A percentile compares a stretch with the other conserved stretches of the same genome.
Evolutionary conservation across 2,329 filamentous ascomycete species (phyloP).

Genomic region (Pyrenophora tritici-repentis): DNA sequence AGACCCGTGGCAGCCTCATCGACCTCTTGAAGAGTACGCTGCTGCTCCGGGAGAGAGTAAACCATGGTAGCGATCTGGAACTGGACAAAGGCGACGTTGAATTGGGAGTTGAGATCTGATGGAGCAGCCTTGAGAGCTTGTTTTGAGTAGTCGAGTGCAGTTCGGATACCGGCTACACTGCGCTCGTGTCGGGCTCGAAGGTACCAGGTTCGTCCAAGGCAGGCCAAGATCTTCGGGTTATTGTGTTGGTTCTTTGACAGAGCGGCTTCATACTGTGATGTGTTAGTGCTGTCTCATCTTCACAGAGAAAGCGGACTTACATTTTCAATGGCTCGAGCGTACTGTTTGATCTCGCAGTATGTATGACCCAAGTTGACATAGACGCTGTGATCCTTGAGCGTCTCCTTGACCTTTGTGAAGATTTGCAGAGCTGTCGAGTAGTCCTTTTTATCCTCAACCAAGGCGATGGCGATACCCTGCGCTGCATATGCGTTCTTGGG

Average conservation of each 20-base stretch:
- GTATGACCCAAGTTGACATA: conserved; percentile 94
- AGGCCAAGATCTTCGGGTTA: conserved; percentile 80
- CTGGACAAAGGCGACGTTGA: conserved; percentile 97
- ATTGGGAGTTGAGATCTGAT: conserved; percentile 88
- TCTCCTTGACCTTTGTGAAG: conserved; percentile 88
- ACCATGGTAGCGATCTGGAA: conserved; percentile 88
- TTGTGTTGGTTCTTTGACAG: conserved; percentile 77
- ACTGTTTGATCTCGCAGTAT: conserved; percentile 88
- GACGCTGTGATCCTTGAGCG: conserved; percentile 83
- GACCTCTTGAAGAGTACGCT: conserved; percentile 79
- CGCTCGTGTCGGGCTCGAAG: conserved; percentile 75
- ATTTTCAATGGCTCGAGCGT: conserved; percentile 85
- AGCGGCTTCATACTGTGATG: conserved; percentile 75
- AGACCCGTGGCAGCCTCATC: conserved; percentile 79
- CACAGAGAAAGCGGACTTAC: conserved; percentile 42
- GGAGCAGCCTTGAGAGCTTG: conserved; percentile 77
- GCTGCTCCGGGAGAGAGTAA: conserved; percentile 72
- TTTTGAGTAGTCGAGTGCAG: conserved; percentile 65
- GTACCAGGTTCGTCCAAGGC: conserved; percentile 85
- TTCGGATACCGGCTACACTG: conserved; percentile 65
- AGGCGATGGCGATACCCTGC: conserved; percentile 90
- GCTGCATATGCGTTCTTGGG: conserved; percentile 94
- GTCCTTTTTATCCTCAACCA: conserved; percentile 94
- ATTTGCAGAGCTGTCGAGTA: conserved; percentile 80
- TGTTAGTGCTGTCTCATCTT: conserved; percentile 13